These are phyloP conservation scores for Pleomassaria siparia DNA, from an alignment of 2,329 filamentous ascomycete genomes.

Conservation along the genomic window DNA sequence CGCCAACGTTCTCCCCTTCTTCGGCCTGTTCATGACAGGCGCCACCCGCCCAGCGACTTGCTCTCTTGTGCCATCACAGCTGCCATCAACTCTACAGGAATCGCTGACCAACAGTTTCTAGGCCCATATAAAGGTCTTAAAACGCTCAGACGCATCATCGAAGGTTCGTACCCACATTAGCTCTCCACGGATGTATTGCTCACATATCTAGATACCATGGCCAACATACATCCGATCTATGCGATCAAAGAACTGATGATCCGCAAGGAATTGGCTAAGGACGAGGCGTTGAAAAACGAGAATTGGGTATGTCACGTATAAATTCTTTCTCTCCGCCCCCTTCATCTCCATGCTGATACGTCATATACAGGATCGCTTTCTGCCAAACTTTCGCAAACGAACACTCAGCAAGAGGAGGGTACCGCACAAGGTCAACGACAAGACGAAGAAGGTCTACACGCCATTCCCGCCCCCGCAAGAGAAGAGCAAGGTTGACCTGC, in stretches of 20 bases:
- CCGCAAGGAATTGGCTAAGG: slow-evolving; percentile 86
- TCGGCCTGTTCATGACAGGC: no score
- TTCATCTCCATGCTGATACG: no score
- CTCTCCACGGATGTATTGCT: no score
- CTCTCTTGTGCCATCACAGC: no score
- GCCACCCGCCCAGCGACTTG: no score
- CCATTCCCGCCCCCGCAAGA: slow-evolving; percentile 95
- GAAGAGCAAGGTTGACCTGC: slow-evolving; percentile 97
- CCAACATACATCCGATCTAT: slow-evolving; percentile 86
- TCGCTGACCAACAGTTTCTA: no score
- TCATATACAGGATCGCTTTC: slow-evolving; percentile 91
- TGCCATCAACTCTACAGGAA: no score
- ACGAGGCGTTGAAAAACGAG: slow-evolving; percentile 81
- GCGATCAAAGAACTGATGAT: slow-evolving; percentile 97
- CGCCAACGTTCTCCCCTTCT: no score
- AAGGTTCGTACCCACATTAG: no score
- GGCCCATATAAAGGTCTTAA: slow-evolving; percentile 90
- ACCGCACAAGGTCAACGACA: slow-evolving; percentile 87
- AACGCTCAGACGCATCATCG: slow-evolving; percentile 77
- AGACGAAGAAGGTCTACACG: slow-evolving; percentile 91
- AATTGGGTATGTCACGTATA: no score
- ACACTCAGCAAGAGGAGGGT: slow-evolving; percentile 80
- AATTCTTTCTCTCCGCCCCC: no score
- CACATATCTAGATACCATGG: slow-evolving; percentile 99
- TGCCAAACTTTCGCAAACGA: slow-evolving; percentile 96